Evolutionary conservation across 441 rosid species (phyloP).

Genomic region (Flueggea neowawraea): DNA sequence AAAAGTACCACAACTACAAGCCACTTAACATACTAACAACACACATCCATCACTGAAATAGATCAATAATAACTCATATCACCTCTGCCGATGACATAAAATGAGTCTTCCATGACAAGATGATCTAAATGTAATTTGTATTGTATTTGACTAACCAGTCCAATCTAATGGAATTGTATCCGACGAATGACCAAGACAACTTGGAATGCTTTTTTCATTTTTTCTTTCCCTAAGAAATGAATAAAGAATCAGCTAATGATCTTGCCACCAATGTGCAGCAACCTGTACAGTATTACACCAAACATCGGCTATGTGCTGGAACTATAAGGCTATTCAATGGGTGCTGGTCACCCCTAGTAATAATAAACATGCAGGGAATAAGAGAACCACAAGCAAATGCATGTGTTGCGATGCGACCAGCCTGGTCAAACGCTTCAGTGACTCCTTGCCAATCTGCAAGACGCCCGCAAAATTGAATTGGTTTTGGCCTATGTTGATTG

Average conservation of each 20-base stretch:
- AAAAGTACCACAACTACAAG: background rate
- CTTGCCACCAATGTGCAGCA: background rate
- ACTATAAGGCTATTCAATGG: background rate
- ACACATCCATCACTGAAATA: no score
- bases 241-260: background rate
- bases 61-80: no score
- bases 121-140: no score
- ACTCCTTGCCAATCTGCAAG: conserved; percentile 56
- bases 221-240: background rate
- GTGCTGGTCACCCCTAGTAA: background rate
- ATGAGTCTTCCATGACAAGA: no score
- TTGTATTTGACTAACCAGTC: no score
- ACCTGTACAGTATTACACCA: background rate
- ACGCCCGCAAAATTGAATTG: conserved; percentile 57
- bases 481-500: conserved; percentile 24
- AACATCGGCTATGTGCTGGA: background rate
- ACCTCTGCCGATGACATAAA: no score
- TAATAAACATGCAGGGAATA: background rate
- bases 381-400: conserved; percentile 47
- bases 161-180: background rate
- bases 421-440: conserved; percentile 64
- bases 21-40: background rate
- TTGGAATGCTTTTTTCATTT: no score
- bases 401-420: conserved; percentile 76
- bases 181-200: background rate